Evolutionary conservation across 1,139 yeast species (phyloP).

Genomic region (Kluyveromyces sp.): DNA sequence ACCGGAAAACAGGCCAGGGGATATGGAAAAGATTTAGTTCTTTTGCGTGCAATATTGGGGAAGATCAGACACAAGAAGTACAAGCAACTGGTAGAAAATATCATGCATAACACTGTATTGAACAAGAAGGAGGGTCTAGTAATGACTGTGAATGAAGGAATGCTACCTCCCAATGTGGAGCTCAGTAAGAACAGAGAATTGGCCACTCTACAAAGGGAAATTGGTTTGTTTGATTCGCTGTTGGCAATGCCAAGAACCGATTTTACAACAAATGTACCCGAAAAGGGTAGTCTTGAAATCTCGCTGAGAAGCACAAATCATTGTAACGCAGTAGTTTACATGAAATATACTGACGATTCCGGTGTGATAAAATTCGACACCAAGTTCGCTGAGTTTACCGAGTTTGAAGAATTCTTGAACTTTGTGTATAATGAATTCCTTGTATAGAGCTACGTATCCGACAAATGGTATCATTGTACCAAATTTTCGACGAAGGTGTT

Average conservation of each 20-base stretch:
- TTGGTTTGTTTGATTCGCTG: slow-evolving; percentile 21
- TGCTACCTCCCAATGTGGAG: not conserved
- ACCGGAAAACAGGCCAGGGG: slow-evolving; percentile 10
- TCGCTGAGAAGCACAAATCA: slow-evolving; percentile 27
- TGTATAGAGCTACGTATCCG: not conserved
- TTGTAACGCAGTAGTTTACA: slow-evolving; percentile 26
- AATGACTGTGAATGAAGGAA: slow-evolving; percentile 4
- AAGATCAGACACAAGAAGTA: slow-evolving; percentile 30
- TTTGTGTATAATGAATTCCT: slow-evolving; percentile 27
- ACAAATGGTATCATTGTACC: not conserved
- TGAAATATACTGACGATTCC: slow-evolving; percentile 15
- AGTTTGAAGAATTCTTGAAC: slow-evolving; percentile 30
- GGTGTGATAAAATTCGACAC: slow-evolving; percentile 21
- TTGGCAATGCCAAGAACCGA: slow-evolving; percentile 21
- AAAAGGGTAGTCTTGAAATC: slow-evolving; percentile 16
- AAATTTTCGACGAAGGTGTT: not conserved
- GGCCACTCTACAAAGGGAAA: slow-evolving; percentile 22
- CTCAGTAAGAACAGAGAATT: slow-evolving; percentile 16
- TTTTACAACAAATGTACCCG: slow-evolving; percentile 16
- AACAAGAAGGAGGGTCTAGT: slow-evolving; percentile 18
- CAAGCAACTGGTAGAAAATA: slow-evolving; percentile 23
- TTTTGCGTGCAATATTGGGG: slow-evolving; percentile 30
- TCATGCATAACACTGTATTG: slow-evolving; percentile 24
- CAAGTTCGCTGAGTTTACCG: slow-evolving; percentile 29
- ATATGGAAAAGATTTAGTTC: slow-evolving; percentile 20